These are phyloP conservation scores for Megacollybia platyphylla DNA, from an alignment of 1,284 basidiomycete species.

Conservation along the genomic window DNA sequence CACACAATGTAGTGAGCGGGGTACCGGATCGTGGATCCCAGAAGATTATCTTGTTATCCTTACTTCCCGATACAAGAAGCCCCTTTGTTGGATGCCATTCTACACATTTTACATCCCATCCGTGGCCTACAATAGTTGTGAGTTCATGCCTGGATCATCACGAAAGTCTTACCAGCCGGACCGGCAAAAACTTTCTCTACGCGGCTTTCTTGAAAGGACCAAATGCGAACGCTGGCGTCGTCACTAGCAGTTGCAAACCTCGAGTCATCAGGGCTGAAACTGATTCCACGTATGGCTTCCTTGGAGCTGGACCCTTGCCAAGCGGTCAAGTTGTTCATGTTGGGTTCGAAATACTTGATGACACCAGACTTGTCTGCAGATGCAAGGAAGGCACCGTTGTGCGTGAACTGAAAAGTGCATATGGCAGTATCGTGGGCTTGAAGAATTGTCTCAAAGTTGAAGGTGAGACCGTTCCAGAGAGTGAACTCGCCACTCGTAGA, in stretches of 20 bases:
- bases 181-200: constrained; percentile 84
- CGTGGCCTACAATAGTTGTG: constrained; percentile 52
- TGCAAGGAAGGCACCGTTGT: constrained; percentile 83
- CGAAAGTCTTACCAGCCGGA: constrained; percentile 17
- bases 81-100: constrained; percentile 98
- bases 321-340: constrained; percentile 96
- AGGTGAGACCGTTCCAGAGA: constrained; percentile 96
- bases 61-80: constrained; percentile 85
- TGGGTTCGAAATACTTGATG: constrained; percentile 98
- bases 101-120: constrained; percentile 97
- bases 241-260: constrained; percentile 92
- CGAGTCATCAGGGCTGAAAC: constrained; percentile 85
- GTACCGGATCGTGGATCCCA: constrained; percentile 94
- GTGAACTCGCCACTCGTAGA: constrained; percentile 97
- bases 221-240: constrained; percentile 88
- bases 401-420: constrained; percentile 81
- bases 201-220: constrained; percentile 87
- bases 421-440: constrained; percentile 96
- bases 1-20: constrained; percentile 76
- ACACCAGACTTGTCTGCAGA: constrained; percentile 89
- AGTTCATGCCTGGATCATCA: neutral
- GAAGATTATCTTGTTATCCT: constrained; percentile 98
- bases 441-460: constrained; percentile 98
- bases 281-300: constrained; percentile 83
- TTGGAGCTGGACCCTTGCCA: constrained; percentile 74